These are phyloP conservation scores for Rubus idaeus DNA, from an alignment of 306 rosid species.

Conservation along the genomic window DNA sequence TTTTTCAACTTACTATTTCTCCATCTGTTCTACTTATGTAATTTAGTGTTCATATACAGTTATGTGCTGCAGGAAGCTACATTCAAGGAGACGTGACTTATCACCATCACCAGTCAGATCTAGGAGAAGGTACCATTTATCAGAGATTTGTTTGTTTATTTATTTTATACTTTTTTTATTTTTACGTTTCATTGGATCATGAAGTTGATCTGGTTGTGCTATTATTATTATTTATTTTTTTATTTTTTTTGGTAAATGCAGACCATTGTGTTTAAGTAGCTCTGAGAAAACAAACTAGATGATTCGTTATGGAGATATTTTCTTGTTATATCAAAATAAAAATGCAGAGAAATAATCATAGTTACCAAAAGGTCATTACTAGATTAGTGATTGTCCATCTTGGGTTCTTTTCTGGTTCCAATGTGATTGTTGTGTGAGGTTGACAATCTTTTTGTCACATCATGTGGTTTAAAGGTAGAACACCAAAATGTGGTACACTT, in stretches of 20 bases:
- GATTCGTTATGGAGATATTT: neutral
- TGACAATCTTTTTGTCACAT: neutral
- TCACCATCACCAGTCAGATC: conserved; percentile 89
- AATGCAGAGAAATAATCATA: neutral
- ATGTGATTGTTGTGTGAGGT: neutral
- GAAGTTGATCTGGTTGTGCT: conserved; percentile 23
- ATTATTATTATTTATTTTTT: neutral
- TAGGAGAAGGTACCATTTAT: conserved; percentile 76
- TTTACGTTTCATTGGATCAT: conserved; percentile 35
- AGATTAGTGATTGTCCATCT: neutral
- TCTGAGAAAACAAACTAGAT: neutral
- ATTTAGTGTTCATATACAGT: conserved; percentile 27
- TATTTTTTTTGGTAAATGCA: neutral
- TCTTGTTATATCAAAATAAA: neutral
- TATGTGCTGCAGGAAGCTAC: conserved; percentile 67
- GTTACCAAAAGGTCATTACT: neutral
- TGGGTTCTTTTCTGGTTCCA: conserved; percentile 2
- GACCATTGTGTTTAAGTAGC: conserved; percentile 3
- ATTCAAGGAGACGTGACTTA: conserved; percentile 64
- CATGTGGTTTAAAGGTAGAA: too few relatives aligned
- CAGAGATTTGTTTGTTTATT: conserved; percentile 21
- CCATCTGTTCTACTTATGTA: conserved; percentile 15
- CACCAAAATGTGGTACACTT: too few relatives aligned
- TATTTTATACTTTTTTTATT: neutral
- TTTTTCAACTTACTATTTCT: conserved; percentile 17